Evolutionary conservation across 352 stramenopile species (phyloP).

Genomic region (Pythium aristosporum): DNA sequence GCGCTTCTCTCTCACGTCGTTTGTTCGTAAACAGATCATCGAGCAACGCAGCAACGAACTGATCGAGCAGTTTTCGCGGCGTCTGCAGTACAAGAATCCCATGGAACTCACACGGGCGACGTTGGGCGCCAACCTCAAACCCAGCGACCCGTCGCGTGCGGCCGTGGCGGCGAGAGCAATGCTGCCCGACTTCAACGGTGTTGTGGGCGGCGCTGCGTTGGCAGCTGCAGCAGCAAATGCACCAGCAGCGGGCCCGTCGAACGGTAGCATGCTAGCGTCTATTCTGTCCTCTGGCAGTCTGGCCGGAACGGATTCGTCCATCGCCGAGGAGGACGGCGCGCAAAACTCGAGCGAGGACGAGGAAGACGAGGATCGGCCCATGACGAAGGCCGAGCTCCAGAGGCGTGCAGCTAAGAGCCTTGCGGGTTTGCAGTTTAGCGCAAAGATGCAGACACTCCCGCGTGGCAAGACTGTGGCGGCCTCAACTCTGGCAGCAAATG

Average conservation of each 20-base stretch:
- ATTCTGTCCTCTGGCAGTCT: slow-evolving; percentile 22
- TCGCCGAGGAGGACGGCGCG: slow-evolving; percentile 45
- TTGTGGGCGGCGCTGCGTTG: background rate
- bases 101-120: slow-evolving; percentile 48
- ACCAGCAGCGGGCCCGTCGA: background rate
- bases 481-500: background rate
- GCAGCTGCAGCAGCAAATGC: background rate
- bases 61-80: slow-evolving; percentile 72
- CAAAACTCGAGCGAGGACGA: slow-evolving; percentile 52
- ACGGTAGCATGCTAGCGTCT: slow-evolving; percentile 7
- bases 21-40: slow-evolving; percentile 53
- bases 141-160: slow-evolving; percentile 64
- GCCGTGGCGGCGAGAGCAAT: slow-evolving; percentile 45
- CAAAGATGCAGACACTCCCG: slow-evolving; percentile 38
- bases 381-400: slow-evolving; percentile 66
- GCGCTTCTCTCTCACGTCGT: background rate
- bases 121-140: slow-evolving; percentile 59
- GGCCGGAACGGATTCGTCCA: slow-evolving; percentile 26
- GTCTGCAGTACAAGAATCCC: slow-evolving; percentile 69
- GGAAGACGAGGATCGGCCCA: slow-evolving; percentile 57
- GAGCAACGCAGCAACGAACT: slow-evolving; percentile 79
- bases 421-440: slow-evolving; percentile 42
- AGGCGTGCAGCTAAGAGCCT: slow-evolving; percentile 54
- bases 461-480: background rate
- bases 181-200: slow-evolving; percentile 33